Base-by-base conservation (phyloP, 176 grass and related monocot species). In the Coix lacrymajobi region DNA sequence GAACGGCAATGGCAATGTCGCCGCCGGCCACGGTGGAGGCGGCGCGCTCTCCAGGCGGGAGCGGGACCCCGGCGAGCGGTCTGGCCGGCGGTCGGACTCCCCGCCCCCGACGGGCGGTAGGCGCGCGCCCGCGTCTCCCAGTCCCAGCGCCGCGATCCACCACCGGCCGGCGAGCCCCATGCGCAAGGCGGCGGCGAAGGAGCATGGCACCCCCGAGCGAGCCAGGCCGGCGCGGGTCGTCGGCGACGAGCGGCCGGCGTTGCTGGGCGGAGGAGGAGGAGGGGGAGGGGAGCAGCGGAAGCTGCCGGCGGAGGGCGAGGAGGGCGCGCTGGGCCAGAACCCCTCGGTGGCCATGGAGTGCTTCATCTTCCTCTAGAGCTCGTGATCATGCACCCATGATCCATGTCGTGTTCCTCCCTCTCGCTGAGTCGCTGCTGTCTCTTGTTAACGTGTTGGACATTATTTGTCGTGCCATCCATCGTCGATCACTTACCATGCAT, bases 341-440 rank as follows among this genome's bases (percentile, higher is more conserved):
- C 87, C 90, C 26, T 79, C 80, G 34, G 90, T 92, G 62, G 80
- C 90, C 52, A 86, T 92, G 86, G 90, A 92, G 62, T 92, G 90
- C 75, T 89, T 92, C 83, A 92, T 92, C 90, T 89, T 92, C 75
- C 86, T 89, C 69, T 92, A 88, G 83, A 20, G 4, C 48, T 52
- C 6, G 48, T 20, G 17, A 48, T 17, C 45, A 6, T 2, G 8
- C 3, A 0, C 40, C n/a, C n/a, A n/a, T n/a, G n/a, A 3, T 48
- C 5, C 45, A 48, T 48, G 45, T 6, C 15, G 16, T 48, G 45
- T 48, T 48, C 45, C 15, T 6, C 45, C 5, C 14, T 48, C 33
- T 33, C 33, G 2, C 33, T 33, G 3, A 4, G 3, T 33, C 45
- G 45, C 45, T 48, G 5, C 45, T 17, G 45, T 20, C 41, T 19